Evolutionary conservation across 1,284 basidiomycete genomes (phyloP), one percentile per base, ranked within the genome.

Genomic region (Malassezia slooffiae): DNA sequence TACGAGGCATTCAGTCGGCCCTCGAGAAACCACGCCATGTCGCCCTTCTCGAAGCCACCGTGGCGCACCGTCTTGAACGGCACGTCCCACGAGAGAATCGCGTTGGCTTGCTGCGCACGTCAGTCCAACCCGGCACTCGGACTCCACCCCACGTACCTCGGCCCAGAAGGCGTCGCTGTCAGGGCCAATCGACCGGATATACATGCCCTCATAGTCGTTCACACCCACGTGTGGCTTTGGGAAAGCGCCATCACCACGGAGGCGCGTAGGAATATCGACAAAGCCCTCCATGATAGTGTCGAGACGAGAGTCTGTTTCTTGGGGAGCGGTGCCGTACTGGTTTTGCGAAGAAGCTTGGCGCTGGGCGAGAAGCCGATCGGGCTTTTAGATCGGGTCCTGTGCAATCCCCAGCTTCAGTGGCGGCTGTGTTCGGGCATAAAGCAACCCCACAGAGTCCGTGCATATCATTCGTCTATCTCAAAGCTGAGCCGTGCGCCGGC

Each of bases 41-140:
- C 87, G 26, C 90, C 91, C 2, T 78, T 78, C 63, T 79, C 76
- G 67, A 96, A 96, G 24, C 77, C 76, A 37, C 93, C 91, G 8
- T 84, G 76, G 57, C 81, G 75, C 44, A 96, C 88, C 20, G 82
- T 90, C 56, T 81, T 76, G 78, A 96, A 97, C 23, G 85, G 85
- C 23, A 81, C 77, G 70, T 89, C 82, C 90, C 91, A 97, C 71
- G 84, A 75, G 24, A 97, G 75, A 21, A 78, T 79, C 57, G 88
- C 80, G 50, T 76, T 76, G 1, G 90, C 91, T 9, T 11, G 29
- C 15, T 6, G 24, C 24, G 6, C 7, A 7, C n/a, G n/a, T n/a
- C n/a, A n/a, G n/a, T n/a, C n/a, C n/a, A n/a, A n/a, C n/a, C n/a
- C n/a, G n/a, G n/a, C n/a, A n/a, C n/a, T n/a, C n/a, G n/a, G n/a